Base-by-base conservation (phyloP, 2,329 filamentous ascomycete genomes). In the Phialemoniopsis sp. region DNA sequence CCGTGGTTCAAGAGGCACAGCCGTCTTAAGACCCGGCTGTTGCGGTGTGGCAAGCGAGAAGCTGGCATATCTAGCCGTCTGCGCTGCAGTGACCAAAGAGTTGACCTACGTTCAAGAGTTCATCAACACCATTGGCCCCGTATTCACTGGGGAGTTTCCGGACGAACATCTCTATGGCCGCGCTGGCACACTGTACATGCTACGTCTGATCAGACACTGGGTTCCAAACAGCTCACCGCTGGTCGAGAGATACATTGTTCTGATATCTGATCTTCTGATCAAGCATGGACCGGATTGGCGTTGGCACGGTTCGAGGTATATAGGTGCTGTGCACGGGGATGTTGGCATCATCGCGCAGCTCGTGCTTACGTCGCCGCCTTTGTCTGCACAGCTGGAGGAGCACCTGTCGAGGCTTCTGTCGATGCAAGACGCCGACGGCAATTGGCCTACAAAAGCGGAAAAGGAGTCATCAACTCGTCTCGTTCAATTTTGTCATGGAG, bases 331-430 rank as follows among this genome's bases (percentile, higher is more conserved):
- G 0, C 82, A 88, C 52, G 85, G 85, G 8, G 72, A 76, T 12
- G 76, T 87, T 18, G 81, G 84, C 5, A 86, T 85, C 55, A 70
- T 88, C 40, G 80, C 77, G n/a, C 84, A 88, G 56, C 63, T 87
- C 13, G 70, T 85, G 2, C 63, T 76, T 16, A 78, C 79, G 3
- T 70, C 73, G 40, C 73, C 78, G 1, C 59, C 63, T 5, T 68
- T 75, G 45, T 78, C 80, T 2, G 56, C 67, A 2, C 66, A 68
- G 34, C 59, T 87, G 4, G 68, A 76, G 45, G 60, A 60, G 4
- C 67, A 75, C 15, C 54, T 87, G 5, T 64, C 67, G 2, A 66
- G 67, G 9, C 53, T 87, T 10, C 63, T 88, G 4, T 10, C 16
- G 7, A 17, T n/a, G 15, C 39, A 44, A 35, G n/a, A 26, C 5